Evolutionary conservation across 805 yeast genomes (phyloP).

Genomic region (Candida oleophila): DNA sequence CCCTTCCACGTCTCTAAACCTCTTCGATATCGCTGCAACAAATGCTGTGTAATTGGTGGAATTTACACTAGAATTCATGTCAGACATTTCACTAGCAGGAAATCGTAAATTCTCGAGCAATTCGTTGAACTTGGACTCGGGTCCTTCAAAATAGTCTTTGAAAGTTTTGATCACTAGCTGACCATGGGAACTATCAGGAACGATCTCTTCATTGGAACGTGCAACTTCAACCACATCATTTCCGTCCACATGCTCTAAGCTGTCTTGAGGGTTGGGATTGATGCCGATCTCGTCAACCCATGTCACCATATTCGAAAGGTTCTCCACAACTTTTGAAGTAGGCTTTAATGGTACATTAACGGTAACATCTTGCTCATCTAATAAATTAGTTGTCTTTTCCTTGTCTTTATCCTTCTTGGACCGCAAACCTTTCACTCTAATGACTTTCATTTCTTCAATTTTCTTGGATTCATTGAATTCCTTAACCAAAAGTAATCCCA

Average conservation of each 20-base stretch:
- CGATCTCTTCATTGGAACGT: background rate
- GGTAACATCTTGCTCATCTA: conserved; percentile 29
- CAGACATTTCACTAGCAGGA: background rate
- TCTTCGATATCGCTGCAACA: conserved; percentile 49
- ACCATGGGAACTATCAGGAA: background rate
- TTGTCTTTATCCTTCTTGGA: conserved; percentile 29
- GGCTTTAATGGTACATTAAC: conserved; percentile 27
- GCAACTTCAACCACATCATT: background rate
- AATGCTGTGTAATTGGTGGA: conserved; percentile 1
- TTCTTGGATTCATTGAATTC: conserved; percentile 24
- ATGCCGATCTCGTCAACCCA: conserved; percentile 40
- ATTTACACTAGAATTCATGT: background rate
- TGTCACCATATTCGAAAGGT: conserved; percentile 35
- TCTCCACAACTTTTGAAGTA: conserved; percentile 40
- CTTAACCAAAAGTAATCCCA: conserved; percentile 68
- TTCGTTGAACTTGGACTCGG: conserved; percentile 14
- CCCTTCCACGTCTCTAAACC: conserved; percentile 87
- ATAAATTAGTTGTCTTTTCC: background rate
- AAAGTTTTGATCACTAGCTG: conserved; percentile 14
- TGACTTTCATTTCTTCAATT: conserved; percentile 45
- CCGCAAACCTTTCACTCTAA: conserved; percentile 78
- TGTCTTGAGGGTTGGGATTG: background rate
- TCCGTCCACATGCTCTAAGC: background rate
- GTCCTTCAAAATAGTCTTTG: conserved; percentile 14
- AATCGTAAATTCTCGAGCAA: conserved; percentile 14